Base-by-base conservation (phyloP, 2,329 filamentous ascomycete species). In the Trichoderma semiorbis region DNA sequence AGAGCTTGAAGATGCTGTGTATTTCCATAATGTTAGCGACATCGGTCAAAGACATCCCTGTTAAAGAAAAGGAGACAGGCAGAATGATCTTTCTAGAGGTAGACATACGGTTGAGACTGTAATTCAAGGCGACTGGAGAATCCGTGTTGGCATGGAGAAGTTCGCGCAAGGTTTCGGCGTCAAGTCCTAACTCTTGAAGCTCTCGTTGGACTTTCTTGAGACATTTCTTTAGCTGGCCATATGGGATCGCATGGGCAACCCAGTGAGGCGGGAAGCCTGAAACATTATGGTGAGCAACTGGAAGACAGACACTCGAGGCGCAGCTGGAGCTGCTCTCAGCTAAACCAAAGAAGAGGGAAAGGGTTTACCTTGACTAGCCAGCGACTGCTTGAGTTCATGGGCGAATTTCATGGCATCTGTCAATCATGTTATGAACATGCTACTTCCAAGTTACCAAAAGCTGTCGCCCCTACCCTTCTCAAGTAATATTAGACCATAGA, bases 141-240 rank as follows among this genome's bases (percentile, higher is more conserved):
- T 84, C 80, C 77, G 85, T 81, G 73, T 85, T 81, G 34, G 85
- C 81, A 70, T 86, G 84, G 69, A 92, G 84, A 32, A 96, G 85
- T 71, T 88, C 87, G 61, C 89, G 86, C 70, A 97, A 83, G 2
- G 91, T 94, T 11, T 91, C 86, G 5, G 88, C 88, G 74, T 93
- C 91, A 34, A 97, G 88, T 8, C 93, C 93, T 16, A 95, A 83
- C 39, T 87, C 85, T 53, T 85, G 83, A 67, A 97, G 86, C 83
- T 97, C 93, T 66, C 84, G 83, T 74, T 91, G 89, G 64, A 97
- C 91, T 78, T 91, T 91, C 79, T 95, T 95, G 78, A 97, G 91
- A 81, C 92, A 93, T 83, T 97, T 97, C 82, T 97, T 97, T 71
- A 97, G 87, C 80, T 94, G 89, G 58, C 91, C 88, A 80, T 97